Percentiles rank a stretch among this genome's conserved stretches.
Evolutionary conservation across 768 basidiomycete genomes (phyloP).

Genomic region (Dendrothele bispora): DNA sequence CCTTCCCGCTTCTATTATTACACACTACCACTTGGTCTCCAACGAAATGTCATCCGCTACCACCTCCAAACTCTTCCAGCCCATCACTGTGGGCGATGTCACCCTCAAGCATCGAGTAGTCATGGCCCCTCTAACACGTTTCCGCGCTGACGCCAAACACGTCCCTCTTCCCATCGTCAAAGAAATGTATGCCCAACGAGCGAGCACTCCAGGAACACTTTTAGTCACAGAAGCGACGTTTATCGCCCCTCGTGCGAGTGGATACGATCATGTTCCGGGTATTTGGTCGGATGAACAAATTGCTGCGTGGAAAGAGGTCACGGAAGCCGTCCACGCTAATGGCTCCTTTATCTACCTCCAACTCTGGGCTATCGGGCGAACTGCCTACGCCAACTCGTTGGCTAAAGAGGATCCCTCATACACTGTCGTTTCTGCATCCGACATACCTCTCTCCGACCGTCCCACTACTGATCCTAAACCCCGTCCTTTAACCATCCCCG

Average conservation of each 20-base stretch:
- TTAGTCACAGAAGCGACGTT: constrained; percentile 40
- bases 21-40: too few relatives aligned
- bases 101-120: constrained; percentile 30
- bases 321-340: constrained; percentile 45
- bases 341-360: constrained; percentile 43
- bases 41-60: not conserved
- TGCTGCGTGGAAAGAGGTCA: constrained; percentile 25
- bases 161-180: constrained; percentile 19
- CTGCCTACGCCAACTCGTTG: constrained; percentile 12
- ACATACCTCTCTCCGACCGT: constrained; percentile 11
- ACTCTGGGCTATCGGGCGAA: constrained; percentile 50
- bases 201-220: constrained; percentile 29
- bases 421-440: constrained; percentile 23
- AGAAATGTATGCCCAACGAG: constrained; percentile 28
- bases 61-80: constrained; percentile 22
- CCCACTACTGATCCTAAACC: constrained; percentile 11
- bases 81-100: constrained; percentile 26
- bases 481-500: constrained; percentile 34
- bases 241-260: constrained; percentile 26
- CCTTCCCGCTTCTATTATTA: too few relatives aligned
- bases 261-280: constrained; percentile 32
- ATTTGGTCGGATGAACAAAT: constrained; percentile 38
- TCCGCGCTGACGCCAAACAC: constrained; percentile 21
- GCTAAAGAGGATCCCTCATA: constrained; percentile 11
- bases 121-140: constrained; percentile 33